Evolutionary conservation across 2,329 filamentous ascomycete genomes (phyloP), one percentile per base, ranked within the genome.

Genomic region (Didymellaceae sp.): DNA sequence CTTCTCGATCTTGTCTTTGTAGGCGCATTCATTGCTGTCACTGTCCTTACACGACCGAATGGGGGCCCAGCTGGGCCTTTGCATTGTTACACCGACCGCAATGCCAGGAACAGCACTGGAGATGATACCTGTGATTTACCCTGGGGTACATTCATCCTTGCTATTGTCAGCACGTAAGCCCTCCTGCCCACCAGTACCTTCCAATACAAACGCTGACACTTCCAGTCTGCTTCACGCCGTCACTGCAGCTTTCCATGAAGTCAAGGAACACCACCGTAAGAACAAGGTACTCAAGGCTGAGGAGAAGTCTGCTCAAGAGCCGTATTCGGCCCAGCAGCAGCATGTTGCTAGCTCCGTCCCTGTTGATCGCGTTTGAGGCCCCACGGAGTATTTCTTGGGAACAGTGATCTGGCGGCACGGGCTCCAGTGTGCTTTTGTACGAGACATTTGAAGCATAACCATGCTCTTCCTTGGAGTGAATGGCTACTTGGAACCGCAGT

Each of bases 91-190:
- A 58, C 49, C 50, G 13, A 33, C 18, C 20, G 32, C 20, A 48
- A 54, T 28, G 46, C 42, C 6, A 47, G 48, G 14, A 41, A 45
- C 7, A 52, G 56, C 38, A 30, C 46, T 9, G 34, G 39, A 13
- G 52, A 72, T 40, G 50, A 61, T 35, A 52, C 68, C 45, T 78
- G 76, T 56, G 70, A 73, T 32, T 47, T 78, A 25, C 74, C 74
- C 1, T 77, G 73, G 75, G 75, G 73, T 0, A 76, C 74, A 0
- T 78, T 78, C 51, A 68, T 76, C 8, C 45, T 77, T 49, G 75
- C 75, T 6, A 77, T 78, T 34, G 58, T 77, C 45, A 76, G 72
- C 72, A 77, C 75, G 75, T 77, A 66, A 72, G 75, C 74, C 13
- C 2, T 6, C 6, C 9, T 24, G 10, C 4, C 28, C 13, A 24